Conservation (phyloP, 2,329 filamentous ascomycete genomes). For the Hymenotorrendiella dingleyae region DNA sequence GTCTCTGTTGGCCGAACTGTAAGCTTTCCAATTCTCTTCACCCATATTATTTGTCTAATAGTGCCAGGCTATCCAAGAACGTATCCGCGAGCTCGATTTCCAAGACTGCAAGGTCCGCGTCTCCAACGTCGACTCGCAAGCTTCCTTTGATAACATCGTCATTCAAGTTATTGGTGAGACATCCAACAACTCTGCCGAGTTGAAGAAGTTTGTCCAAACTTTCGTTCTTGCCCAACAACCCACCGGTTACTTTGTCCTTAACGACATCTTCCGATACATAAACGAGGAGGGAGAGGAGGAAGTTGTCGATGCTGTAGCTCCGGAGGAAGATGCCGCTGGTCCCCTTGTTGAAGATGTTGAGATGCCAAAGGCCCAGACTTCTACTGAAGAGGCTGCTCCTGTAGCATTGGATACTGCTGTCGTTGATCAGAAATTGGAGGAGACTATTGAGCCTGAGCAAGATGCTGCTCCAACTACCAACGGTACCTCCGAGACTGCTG, state of each 20-base stretch:
- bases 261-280: slow-evolving; percentile 95
- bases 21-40: slow-evolving; percentile 33
- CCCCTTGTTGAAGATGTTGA: slow-evolving; percentile 28
- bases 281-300: slow-evolving; percentile 76
- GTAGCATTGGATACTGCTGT: slow-evolving; percentile 41
- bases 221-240: slow-evolving; percentile 95
- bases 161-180: slow-evolving; percentile 98
- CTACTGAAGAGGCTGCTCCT: slow-evolving; percentile 32
- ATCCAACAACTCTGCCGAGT: slow-evolving; percentile 84
- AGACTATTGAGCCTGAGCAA: slow-evolving; percentile 40
- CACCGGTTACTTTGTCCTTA: slow-evolving; percentile 95
- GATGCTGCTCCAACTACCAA: slow-evolving; percentile 37
- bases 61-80: slow-evolving; percentile 78
- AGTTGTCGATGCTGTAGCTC: slow-evolving; percentile 39
- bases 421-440: slow-evolving; percentile 73
- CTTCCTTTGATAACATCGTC: slow-evolving; percentile 86
- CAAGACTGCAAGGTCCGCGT: slow-evolving; percentile 98
- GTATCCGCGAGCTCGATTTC: slow-evolving; percentile 88
- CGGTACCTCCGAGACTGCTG: slow-evolving; percentile 32
- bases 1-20: slow-evolving; percentile 87
- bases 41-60: slow-evolving; percentile 14
- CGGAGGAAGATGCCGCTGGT: slow-evolving; percentile 23
- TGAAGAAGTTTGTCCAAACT: slow-evolving; percentile 95
- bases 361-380: slow-evolving; percentile 28
- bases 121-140: slow-evolving; percentile 94